These are phyloP conservation scores for Parachaetomium inaequale DNA, from an alignment of 495 filamentous ascomycete species.

Conservation along the genomic window DNA sequence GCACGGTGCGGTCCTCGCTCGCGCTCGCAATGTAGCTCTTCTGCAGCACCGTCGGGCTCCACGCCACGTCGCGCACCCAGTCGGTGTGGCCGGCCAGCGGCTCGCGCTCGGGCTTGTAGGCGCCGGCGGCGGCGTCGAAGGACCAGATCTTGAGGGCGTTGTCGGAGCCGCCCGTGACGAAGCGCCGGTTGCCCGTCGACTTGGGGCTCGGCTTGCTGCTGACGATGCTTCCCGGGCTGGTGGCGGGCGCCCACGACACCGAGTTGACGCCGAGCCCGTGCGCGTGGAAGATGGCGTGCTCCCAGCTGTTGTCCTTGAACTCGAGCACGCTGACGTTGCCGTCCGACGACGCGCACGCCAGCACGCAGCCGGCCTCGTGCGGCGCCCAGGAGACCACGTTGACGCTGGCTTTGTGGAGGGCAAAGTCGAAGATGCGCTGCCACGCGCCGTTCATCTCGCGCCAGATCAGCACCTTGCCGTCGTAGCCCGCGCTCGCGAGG, in stretches of 20 bases:
- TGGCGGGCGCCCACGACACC: slow-evolving; percentile 89
- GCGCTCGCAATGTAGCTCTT: slow-evolving; percentile 95
- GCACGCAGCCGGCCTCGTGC: slow-evolving; percentile 88
- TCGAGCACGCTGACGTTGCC: slow-evolving; percentile 90
- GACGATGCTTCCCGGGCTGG: slow-evolving; percentile 73
- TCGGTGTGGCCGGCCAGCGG: slow-evolving; percentile 76
- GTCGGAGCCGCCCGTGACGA: slow-evolving; percentile 92
- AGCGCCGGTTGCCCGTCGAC: slow-evolving; percentile 60
- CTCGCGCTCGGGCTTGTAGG: slow-evolving; percentile 52
- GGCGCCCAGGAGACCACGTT: slow-evolving; percentile 98
- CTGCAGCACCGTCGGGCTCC: slow-evolving; percentile 88
- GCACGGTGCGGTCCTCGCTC: slow-evolving; percentile 92
- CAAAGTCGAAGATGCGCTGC: slow-evolving; percentile 85
- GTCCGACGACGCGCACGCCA: slow-evolving; percentile 91
- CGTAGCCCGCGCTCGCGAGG: slow-evolving; percentile 88
- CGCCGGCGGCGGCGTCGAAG: slow-evolving; percentile 48
- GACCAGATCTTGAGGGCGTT: slow-evolving; percentile 88
- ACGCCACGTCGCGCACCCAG: slow-evolving; percentile 98
- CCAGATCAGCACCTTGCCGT: slow-evolving; percentile 98
- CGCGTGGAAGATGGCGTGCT: slow-evolving; percentile 81
- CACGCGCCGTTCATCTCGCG: slow-evolving; percentile 74
- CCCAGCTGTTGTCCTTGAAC: slow-evolving; percentile 90
- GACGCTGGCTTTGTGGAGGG: slow-evolving; percentile 86
- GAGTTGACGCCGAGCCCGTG: slow-evolving; percentile 92
- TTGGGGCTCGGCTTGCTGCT: slow-evolving; percentile 61